Base-by-base conservation (phyloP, 768 basidiomycete genomes). In the Lactarius quietus region DNA sequence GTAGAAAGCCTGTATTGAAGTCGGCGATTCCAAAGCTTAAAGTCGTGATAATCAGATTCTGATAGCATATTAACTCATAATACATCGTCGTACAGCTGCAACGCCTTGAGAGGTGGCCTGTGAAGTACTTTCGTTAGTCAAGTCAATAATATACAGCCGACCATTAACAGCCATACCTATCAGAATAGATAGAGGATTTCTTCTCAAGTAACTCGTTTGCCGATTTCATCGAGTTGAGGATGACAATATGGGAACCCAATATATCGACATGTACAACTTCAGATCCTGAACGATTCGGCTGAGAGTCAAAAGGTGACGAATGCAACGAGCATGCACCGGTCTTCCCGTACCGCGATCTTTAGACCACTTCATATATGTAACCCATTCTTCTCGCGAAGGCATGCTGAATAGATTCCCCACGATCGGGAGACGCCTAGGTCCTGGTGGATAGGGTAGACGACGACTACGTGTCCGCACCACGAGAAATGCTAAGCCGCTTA, bases 111-210 rank as follows among this genome's bases (percentile, higher is more conserved):
- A 33, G 33, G 33, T 33, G 33, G 33, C 33, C 33, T 33, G 8
- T 3, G 33, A 33, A 33, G 33, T 8, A 8, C 8, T 33, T 33
- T 33, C 33, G 33, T 33, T 33, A 33, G 33, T 4, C 33, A 8
- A 33, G 33, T 33, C 33, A 8, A 33, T 33, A 33, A 33, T 14
- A 48, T 10, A 39, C 33, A 33, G 33, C 33, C 8, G 33, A 8
- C 33, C 33, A 4, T 3, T 33, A 33, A 4, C 8, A 8, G 33
- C 8, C 33, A 33, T 33, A 33, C 33, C 33, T 33, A 33, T 33
- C 33, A 14, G 57, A 59, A 59, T 59, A 38, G 26, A 59, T 55
- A 23, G 54, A 55, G n/a, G 54, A 51, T 12, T 23, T 23, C 26
- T 51, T 51, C 48, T 51, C 48, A 14, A 51, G 14, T 51, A 51